phyloP scores from a whole-genome alignment of 2,329 filamentous ascomycete genomes.

The Didymella segeticola region DNA sequence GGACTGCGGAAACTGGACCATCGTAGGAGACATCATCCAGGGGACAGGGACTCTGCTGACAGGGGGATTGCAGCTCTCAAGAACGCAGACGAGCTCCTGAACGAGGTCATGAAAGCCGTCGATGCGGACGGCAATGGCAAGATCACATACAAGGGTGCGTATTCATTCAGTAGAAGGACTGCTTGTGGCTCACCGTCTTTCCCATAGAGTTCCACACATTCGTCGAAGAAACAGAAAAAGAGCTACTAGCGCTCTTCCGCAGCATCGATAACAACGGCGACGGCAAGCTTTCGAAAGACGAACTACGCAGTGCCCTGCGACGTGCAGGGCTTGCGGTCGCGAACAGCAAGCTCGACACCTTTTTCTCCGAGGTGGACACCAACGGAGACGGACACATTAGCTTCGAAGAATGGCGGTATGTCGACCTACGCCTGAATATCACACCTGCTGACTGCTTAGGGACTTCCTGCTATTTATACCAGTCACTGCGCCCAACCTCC shows the following conservation, averaged over 20 bases:
- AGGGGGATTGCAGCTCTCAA: conserved; percentile 68
- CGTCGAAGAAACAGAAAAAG: conserved; percentile 83
- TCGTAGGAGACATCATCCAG: conserved; percentile 63
- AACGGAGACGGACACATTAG: conserved; percentile 87
- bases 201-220: conserved; percentile 83
- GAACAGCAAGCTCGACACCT: conserved; percentile 76
- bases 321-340: conserved; percentile 80
- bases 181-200: conserved; percentile 25
- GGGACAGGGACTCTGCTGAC: conserved; percentile 25
- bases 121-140: conserved; percentile 87
- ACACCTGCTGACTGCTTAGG: conserved; percentile 48
- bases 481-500: conserved; percentile 72
- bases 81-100: conserved; percentile 86
- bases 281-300: conserved; percentile 84
- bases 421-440: neutral
- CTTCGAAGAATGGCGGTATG: conserved; percentile 97
- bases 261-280: conserved; percentile 86
- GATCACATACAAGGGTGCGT: conserved; percentile 84
- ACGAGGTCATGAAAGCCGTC: conserved; percentile 79
- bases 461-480: conserved; percentile 93
- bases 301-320: conserved; percentile 80
- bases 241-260: conserved; percentile 82
- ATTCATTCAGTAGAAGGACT: neutral
- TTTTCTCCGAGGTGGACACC: conserved; percentile 88
- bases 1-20: conserved; percentile 90